Evolutionary conservation across 2,329 filamentous ascomycete genomes (phyloP).

Genomic region (Atkinsonella hypoxylon): DNA sequence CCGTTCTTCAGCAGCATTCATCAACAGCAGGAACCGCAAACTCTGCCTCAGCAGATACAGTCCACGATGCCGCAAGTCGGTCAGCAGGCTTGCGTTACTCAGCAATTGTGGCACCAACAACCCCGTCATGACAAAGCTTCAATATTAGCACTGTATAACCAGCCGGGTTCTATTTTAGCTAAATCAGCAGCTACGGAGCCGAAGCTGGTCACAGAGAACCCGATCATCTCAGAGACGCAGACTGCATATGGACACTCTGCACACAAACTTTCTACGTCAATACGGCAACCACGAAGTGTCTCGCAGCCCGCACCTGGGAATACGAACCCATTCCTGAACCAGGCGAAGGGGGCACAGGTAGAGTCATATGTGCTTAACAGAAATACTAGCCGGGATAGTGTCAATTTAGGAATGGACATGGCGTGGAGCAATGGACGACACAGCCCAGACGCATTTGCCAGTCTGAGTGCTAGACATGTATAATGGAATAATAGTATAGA

Average conservation of each 20-base stretch:
- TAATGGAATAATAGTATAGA: slow-evolving; percentile 14
- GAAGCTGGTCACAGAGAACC: slow-evolving; percentile 15
- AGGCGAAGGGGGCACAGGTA: slow-evolving; percentile 16
- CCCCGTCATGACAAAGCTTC: slow-evolving; percentile 55
- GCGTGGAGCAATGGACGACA: slow-evolving; percentile 59
- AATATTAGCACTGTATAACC: slow-evolving; percentile 64
- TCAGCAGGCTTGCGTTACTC: slow-evolving; percentile 15
- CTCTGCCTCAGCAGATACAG: slow-evolving; percentile 13
- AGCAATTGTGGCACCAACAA: slow-evolving; percentile 27
- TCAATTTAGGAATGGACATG: slow-evolving; percentile 52
- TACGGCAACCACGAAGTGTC: slow-evolving; percentile 16
- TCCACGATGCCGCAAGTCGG: slow-evolving; percentile 10
- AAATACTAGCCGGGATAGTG: slow-evolving; percentile 54
- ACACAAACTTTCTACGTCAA: slow-evolving; percentile 16
- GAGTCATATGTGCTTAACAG: slow-evolving; percentile 30
- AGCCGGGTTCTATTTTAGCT: slow-evolving; percentile 39
- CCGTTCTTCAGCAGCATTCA: slow-evolving; percentile 24
- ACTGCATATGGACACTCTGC: slow-evolving; percentile 11
- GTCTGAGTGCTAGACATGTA: slow-evolving; percentile 51
- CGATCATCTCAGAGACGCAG: slow-evolving; percentile 20
- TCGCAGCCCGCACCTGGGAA: slow-evolving; percentile 27
- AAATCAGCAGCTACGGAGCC: slow-evolving; percentile 19
- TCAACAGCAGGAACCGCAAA: slow-evolving; percentile 17
- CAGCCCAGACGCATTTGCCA: slow-evolving; percentile 70
- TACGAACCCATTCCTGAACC: slow-evolving; percentile 47